phyloP scores from a whole-genome alignment of 1,284 basidiomycete genomes.

The Pseudozyma tsukubaensis region DNA sequence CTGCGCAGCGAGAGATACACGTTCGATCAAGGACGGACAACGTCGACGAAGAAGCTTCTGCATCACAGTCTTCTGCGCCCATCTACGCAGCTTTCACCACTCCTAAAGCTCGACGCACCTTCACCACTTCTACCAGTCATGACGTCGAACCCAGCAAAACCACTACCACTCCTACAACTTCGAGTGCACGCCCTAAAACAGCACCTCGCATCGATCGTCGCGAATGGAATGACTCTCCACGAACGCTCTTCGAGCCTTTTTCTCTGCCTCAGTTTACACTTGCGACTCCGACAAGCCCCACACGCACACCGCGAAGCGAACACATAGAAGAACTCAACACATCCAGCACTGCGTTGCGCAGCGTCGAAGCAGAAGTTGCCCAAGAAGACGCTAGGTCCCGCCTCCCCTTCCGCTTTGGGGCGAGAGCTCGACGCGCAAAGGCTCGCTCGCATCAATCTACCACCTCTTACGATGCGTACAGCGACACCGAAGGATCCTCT shows the following conservation, averaged over 20 bases:
- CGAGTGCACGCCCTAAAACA: neutral
- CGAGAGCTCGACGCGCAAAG: conserved; percentile 11
- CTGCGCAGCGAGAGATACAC: conserved; percentile 11
- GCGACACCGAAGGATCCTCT: conserved; percentile 1
- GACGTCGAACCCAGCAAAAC: too few relatives aligned
- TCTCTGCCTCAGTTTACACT: neutral
- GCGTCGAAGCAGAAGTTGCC: too few relatives aligned
- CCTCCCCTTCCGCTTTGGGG: neutral
- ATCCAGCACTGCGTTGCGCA: neutral
- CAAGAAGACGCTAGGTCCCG: neutral
- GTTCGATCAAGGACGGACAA: conserved; percentile 2
- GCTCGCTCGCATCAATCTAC: conserved; percentile 10
- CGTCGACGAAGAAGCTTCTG: conserved; percentile 1
- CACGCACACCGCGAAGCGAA: conserved; percentile 17
- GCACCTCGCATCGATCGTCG: conserved; percentile 1
- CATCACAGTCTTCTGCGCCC: neutral
- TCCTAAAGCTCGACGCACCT: neutral
- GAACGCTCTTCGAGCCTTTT: neutral
- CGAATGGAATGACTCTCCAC: neutral
- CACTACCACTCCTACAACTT: neutral
- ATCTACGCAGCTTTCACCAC: neutral
- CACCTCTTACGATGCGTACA: neutral
- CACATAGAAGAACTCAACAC: conserved; percentile 10
- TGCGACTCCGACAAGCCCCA: neutral
- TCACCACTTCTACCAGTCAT: neutral